Evolutionary conservation across 352 stramenopile genomes (phyloP), one percentile per base, ranked within the genome.

Genomic region (Phytophthora sp.): DNA sequence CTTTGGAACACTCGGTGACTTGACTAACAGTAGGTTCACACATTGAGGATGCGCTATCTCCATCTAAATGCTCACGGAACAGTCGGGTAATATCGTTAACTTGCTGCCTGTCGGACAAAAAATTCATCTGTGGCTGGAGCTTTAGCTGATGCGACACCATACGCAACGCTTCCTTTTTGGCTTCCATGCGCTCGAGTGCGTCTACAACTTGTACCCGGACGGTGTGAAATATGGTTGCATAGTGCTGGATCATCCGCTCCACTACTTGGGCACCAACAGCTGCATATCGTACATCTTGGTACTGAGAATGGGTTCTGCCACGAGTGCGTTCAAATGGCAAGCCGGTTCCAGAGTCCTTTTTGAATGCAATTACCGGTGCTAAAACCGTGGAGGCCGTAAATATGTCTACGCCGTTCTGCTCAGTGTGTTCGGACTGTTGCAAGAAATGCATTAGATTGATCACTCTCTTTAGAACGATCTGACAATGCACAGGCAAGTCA

Each of bases 321-420:
- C 79, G 79, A 1, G 64, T 57, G 6, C 77, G 77, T 18, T 80
- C 72, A 4, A 60, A 69, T 1, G 65, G 42, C 17, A 72, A 70
- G 10, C 70, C 71, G 15, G 60, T 75, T 39, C 62, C 64, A 2
- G 73, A 59, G 34, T 93, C 82, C 46, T 79, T 90, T 58, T 91
- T 92, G 52, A 91, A 92, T 7, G 82, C 84, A 59, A 95, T 87
- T 12, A 89, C 87, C 1, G 87, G 87, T 5, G 84, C 84, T 15
- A 95, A 66, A 58, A 86, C 79, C 9, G 72, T 78, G 8, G 87
- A 83, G 0, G 79, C 73, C 12, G 80, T 79, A 17, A 78, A 75
- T 49, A 87, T 63, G 50, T 93, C 84, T 15, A 95, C 44, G 15
- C 87, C 87, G 41, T 93, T 93, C 11, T 79, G 60, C 46, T 77